phyloP scores from a whole-genome alignment of 208 protist genomes.

The Trypanosoma vivax region DNA sequence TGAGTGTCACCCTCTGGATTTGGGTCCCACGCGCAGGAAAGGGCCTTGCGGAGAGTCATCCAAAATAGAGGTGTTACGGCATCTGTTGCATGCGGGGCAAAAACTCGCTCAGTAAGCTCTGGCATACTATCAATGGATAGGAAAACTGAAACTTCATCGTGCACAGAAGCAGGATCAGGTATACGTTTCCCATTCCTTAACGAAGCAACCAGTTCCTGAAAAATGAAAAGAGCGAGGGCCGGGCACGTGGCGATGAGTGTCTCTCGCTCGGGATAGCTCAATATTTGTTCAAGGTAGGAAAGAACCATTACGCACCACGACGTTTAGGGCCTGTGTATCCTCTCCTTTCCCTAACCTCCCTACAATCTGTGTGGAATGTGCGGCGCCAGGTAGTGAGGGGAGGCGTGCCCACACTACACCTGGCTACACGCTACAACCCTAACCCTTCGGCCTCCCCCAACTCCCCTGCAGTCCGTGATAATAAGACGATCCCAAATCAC shows the following conservation, averaged over 20 bases:
- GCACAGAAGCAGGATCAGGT: conserved; percentile 31
- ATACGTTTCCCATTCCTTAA: conserved; percentile 20
- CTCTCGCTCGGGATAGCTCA: conserved; percentile 44
- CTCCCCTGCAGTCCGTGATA: too few species aligned
- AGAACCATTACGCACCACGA: conserved; percentile 7
- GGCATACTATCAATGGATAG: conserved; percentile 14
- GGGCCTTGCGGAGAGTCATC: conserved; percentile 23
- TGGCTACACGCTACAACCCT: too few species aligned
- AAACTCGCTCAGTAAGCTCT: conserved; percentile 18
- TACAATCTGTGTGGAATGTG: background rate
- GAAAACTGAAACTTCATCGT: conserved; percentile 46
- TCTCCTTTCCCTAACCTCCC: background rate
- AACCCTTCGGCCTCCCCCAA: too few species aligned
- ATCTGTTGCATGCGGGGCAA: conserved; percentile 7
- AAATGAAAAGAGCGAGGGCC: conserved; percentile 50
- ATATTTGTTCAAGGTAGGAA: conserved; percentile 44
- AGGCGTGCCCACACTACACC: too few species aligned
- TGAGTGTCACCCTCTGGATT: background rate
- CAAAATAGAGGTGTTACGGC: conserved; percentile 27
- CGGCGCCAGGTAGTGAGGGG: too few species aligned
- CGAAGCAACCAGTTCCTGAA: conserved; percentile 54
- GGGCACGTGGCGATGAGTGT: conserved; percentile 55
- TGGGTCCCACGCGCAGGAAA: conserved; percentile 42
- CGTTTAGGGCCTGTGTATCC: too few species aligned
- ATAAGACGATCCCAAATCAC: too few species aligned